Base-by-base conservation (phyloP, 2,329 filamentous ascomycete genomes). In the Paraphaeosphaeria minitans region DNA sequence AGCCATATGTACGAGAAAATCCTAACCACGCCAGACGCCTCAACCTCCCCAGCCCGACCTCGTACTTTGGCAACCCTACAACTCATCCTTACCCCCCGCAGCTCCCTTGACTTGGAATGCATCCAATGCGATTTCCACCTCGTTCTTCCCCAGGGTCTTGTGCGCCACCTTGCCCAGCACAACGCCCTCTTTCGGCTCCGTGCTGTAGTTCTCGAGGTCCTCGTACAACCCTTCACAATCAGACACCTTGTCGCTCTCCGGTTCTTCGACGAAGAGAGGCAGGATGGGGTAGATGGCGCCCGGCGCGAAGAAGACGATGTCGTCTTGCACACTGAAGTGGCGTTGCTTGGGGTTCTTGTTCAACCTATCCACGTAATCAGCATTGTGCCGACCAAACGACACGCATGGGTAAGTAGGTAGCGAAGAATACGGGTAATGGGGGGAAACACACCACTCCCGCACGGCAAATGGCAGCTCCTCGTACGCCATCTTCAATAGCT, bases 291-390 rank as follows among this genome's bases (percentile, higher is more conserved):
- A 84, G 10, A 85, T 64, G 10, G 82, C 82, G 0, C 82, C 83
- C 0, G 83, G 82, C 19, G 83, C 82, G 67, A 85, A 85, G 31
- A 84, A 77, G n/a, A 80, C 79, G 1, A 82, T 69, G 58, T 77
- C 80, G 14, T 77, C 73, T 45, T 77, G 71, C 45, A 82, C 75
- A 60, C 76, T 76, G 33, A 75, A 76, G 19, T 77, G 75, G 2
- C 73, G 71, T 27, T 77, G 73, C 48, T 73, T 72, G 54, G 79
- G 78, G 63, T 81, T 75, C 41, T 73, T 72, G 66, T 82, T 79
- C 47, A 85, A 78, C 83, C 50, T 53, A 33, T 19, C 24, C 9
- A n/a, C 35, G 2, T 4, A 6, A 42, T 27, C 12, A 33, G 21
- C 16, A 39, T 27, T 35, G 0, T 48, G n/a, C 24, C 29, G 6